Percentiles rank a stretch among this genome's conserved stretches.
Conservation (phyloP, 805 yeast genomes). For the Candida palmyrensis region DNA sequence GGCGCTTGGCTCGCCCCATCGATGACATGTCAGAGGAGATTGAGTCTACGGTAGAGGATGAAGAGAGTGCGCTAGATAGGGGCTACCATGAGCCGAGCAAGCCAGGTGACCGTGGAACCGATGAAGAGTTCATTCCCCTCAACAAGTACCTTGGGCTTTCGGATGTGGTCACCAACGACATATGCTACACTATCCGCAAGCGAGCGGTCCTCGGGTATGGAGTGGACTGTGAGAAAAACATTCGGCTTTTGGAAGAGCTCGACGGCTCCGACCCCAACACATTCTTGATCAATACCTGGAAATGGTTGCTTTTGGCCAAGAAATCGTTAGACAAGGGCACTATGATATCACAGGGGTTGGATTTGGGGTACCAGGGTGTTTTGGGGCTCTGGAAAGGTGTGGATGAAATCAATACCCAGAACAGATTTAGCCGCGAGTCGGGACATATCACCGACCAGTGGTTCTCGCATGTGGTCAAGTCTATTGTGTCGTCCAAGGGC, state of each 20-base stretch:
- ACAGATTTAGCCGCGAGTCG: slow-evolving; percentile 32
- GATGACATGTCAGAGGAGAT: slow-evolving; percentile 19
- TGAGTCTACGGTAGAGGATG: slow-evolving; percentile 28
- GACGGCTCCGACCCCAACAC: slow-evolving; percentile 48
- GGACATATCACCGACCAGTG: slow-evolving; percentile 30
- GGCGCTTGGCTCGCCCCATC: slow-evolving; percentile 8
- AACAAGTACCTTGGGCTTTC: slow-evolving; percentile 25
- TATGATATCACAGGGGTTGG: slow-evolving; percentile 65
- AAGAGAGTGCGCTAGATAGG: slow-evolving; percentile 7
- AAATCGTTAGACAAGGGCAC: slow-evolving; percentile 59
- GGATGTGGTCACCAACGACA: slow-evolving; percentile 61
- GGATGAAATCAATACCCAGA: slow-evolving; percentile 42
- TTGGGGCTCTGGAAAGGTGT: slow-evolving; percentile 84
- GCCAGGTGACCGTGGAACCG: too few species aligned
- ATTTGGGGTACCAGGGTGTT: slow-evolving; percentile 85
- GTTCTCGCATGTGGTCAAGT: slow-evolving; percentile 46
- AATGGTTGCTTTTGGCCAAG: slow-evolving; percentile 77
- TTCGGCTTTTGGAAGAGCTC: slow-evolving; percentile 50
- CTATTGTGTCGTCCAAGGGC: slow-evolving; percentile 46
- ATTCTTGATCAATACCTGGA: slow-evolving; percentile 73
- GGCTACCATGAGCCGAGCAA: slow-evolving; percentile 11
- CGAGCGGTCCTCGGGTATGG: slow-evolving; percentile 76
- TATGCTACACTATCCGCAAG: slow-evolving; percentile 63
- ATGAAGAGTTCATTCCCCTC: slow-evolving; percentile 22
- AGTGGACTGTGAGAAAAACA: slow-evolving; percentile 58